phyloP scores from a whole-genome alignment of 2,329 filamentous ascomycete species.

The Talaromyces sp. region DNA sequence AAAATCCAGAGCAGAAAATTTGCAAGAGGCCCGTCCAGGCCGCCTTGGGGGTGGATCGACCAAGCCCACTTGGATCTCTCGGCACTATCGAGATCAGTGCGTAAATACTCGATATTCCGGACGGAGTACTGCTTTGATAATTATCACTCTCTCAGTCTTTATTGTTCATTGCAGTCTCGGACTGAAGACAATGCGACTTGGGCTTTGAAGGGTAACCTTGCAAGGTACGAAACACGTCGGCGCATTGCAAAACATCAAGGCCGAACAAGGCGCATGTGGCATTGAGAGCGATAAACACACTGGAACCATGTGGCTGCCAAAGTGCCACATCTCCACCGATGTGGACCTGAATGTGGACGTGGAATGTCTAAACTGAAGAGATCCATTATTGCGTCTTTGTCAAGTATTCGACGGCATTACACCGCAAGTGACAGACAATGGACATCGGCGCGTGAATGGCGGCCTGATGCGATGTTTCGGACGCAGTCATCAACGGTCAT shows the following conservation, averaged over 20 bases:
- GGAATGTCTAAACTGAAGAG: background rate
- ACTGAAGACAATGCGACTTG: background rate
- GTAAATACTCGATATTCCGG: background rate
- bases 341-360: background rate
- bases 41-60: background rate
- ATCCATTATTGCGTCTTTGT: background rate
- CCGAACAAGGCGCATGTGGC: background rate
- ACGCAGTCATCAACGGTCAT: background rate
- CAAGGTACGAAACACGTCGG: background rate
- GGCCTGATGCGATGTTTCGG: background rate
- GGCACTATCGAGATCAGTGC: background rate
- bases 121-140: too few species aligned
- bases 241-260: background rate
- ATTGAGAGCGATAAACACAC: background rate
- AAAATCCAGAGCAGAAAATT: background rate
- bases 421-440: background rate
- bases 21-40: background rate
- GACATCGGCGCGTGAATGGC: background rate
- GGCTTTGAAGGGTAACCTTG: background rate
- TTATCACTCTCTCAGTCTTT: background rate
- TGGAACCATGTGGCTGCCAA: background rate
- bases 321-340: background rate
- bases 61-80: background rate
- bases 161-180: background rate
- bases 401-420: background rate